Percentiles rank a stretch among this genome's conserved stretches.
Evolutionary conservation across 2,329 filamentous ascomycete species (phyloP).

Genomic region (Epichloe typhina): DNA sequence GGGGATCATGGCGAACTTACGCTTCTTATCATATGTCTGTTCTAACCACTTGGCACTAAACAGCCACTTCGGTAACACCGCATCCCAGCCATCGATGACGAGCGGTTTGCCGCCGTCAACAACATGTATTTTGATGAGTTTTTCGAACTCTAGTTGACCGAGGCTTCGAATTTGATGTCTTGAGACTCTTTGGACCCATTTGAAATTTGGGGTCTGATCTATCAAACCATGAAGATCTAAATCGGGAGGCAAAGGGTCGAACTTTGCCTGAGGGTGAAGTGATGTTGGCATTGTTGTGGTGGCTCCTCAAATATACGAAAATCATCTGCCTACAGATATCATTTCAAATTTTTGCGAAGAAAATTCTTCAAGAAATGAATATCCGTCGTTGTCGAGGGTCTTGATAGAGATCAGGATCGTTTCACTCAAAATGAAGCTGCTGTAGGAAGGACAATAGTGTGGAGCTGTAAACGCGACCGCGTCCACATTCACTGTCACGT

Average conservation of each 20-base stretch:
- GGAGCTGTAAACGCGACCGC: background rate
- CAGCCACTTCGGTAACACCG: conserved; percentile 58
- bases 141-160: conserved; percentile 70
- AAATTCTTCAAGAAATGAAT: no score
- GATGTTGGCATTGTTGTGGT: conserved; percentile 53
- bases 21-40: conserved; percentile 63
- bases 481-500: background rate
- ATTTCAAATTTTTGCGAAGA: background rate
- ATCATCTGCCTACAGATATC: background rate
- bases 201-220: conserved; percentile 68
- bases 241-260: conserved; percentile 80
- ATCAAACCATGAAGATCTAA: conserved; percentile 68
- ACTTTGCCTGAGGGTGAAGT: conserved; percentile 70
- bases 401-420: background rate
- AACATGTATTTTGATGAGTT: conserved; percentile 71
- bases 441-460: background rate
- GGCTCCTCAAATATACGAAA: background rate
- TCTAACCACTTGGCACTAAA: conserved; percentile 76
- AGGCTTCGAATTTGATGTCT: conserved; percentile 66
- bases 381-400: background rate
- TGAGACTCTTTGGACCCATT: conserved; percentile 71
- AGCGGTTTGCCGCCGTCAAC: conserved; percentile 76
- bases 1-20: conserved; percentile 30
- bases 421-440: background rate
- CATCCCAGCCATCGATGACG: conserved; percentile 80